phyloP scores from a whole-genome alignment of 1,284 basidiomycete genomes.

The Boletellus deceptivus region DNA sequence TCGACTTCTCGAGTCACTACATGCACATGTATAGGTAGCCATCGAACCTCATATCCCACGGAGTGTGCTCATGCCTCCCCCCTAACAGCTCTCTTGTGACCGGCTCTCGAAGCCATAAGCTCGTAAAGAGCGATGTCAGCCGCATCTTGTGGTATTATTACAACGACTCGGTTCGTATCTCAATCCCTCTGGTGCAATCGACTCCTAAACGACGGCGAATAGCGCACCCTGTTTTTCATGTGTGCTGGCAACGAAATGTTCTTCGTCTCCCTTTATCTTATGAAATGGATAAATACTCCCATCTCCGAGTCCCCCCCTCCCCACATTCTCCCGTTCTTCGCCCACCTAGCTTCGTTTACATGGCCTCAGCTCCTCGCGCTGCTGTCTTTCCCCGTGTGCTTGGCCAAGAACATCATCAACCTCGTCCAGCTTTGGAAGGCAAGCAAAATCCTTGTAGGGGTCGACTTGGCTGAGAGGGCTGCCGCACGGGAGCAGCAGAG shows the following conservation, averaged over 20 bases:
- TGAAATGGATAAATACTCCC: slow-evolving; percentile 79
- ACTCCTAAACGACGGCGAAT: background rate
- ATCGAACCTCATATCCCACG: background rate
- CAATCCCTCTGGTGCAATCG: slow-evolving; percentile 4
- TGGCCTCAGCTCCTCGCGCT: slow-evolving; percentile 80
- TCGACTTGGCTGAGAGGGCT: slow-evolving; percentile 82
- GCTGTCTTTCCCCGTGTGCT: slow-evolving; percentile 70
- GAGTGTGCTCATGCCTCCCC: slow-evolving; percentile 5
- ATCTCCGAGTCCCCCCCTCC: slow-evolving; percentile 37
- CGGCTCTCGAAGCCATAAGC: slow-evolving; percentile 91
- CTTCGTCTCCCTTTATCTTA: slow-evolving; percentile 94
- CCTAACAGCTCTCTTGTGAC: slow-evolving; percentile 82
- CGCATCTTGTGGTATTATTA: slow-evolving; percentile 93
- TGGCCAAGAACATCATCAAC: slow-evolving; percentile 92
- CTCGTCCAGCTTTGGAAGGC: slow-evolving; percentile 99
- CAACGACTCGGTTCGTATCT: slow-evolving; percentile 71
- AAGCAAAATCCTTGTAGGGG: slow-evolving; percentile 90
- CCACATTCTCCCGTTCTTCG: slow-evolving; percentile 24
- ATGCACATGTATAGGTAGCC: slow-evolving; percentile 99
- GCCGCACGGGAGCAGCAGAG: slow-evolving; percentile 53
- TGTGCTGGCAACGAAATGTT: slow-evolving; percentile 98
- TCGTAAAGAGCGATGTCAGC: slow-evolving; percentile 89
- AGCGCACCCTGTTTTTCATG: slow-evolving; percentile 88
- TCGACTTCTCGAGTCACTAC: slow-evolving; percentile 98
- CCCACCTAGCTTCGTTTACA: slow-evolving; percentile 44